Conservation (phyloP, 768 basidiomycete genomes). For the Boletus pseudo-olivaceus region DNA sequence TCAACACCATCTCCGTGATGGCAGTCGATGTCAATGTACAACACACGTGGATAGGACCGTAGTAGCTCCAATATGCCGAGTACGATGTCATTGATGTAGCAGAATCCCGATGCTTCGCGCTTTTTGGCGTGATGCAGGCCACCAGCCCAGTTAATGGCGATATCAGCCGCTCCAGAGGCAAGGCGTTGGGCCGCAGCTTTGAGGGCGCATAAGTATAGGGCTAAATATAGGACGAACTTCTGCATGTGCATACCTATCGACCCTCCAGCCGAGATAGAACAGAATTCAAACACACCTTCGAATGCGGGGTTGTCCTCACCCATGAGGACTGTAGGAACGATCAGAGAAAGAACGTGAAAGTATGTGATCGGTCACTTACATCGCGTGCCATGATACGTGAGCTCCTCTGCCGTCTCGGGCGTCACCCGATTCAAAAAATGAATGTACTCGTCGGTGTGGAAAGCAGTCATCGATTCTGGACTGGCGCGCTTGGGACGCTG, state of each 20-base stretch:
- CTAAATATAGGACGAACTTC: background rate
- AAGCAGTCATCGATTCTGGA: constrained; percentile 80
- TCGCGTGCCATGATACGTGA: constrained; percentile 80
- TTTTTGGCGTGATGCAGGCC: constrained; percentile 99
- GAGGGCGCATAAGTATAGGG: background rate
- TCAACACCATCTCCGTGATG: constrained; percentile 99
- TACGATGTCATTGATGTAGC: constrained; percentile 98
- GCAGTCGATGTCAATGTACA: constrained; percentile 98
- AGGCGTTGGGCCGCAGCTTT: constrained; percentile 79
- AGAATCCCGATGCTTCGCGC: constrained; percentile 95
- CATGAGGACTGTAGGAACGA: constrained; percentile 41
- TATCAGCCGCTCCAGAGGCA: constrained; percentile 72
- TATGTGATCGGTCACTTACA: constrained; percentile 49
- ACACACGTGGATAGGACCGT: constrained; percentile 78
- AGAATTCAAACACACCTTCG: constrained; percentile 96
- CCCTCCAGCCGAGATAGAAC: constrained; percentile 93
- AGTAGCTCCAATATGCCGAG: constrained; percentile 90
- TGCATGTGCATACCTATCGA: constrained; percentile 67
- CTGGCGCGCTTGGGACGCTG: constrained; percentile 71
- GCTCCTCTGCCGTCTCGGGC: constrained; percentile 84
- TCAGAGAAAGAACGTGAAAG: background rate
- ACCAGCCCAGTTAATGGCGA: constrained; percentile 96
- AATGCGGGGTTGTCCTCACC: constrained; percentile 97
- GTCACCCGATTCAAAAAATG: constrained; percentile 86
- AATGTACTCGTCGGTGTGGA: constrained; percentile 98